Conservation (phyloP, 176 grass and related monocot genomes). For the Echinochloa phyllopogon region DNA sequence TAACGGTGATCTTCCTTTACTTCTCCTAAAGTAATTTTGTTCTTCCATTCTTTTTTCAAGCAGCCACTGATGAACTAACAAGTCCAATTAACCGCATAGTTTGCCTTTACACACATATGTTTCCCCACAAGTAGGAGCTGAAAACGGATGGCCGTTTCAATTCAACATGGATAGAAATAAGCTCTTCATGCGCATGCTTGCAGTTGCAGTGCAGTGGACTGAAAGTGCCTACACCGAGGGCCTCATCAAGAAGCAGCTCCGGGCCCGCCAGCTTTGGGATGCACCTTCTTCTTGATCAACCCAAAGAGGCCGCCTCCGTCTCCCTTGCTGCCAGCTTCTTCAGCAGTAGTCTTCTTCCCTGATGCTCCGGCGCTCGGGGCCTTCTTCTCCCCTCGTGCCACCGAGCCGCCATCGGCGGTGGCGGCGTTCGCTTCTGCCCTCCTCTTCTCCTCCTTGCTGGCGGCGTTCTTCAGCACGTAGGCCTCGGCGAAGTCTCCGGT, state of each 20-base stretch:
- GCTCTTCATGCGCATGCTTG: background rate
- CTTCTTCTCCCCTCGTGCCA: background rate
- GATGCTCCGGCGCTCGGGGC: background rate
- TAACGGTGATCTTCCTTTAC: background rate
- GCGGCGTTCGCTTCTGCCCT: background rate
- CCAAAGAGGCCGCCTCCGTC: background rate
- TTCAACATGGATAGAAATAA: background rate
- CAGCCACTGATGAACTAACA: background rate
- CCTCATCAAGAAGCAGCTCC: constrained; percentile 22
- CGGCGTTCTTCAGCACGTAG: constrained; percentile 47
- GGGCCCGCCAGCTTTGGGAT: background rate
- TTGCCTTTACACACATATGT: background rate
- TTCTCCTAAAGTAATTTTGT: background rate
- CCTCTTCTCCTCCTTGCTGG: constrained; percentile 35
- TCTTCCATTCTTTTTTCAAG: background rate
- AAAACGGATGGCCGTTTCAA: background rate
- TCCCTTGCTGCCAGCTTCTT: constrained; percentile 8
- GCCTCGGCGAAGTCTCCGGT: constrained; percentile 38
- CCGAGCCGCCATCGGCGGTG: background rate
- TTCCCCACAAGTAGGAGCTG: background rate
- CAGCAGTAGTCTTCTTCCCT: background rate
- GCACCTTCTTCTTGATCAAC: constrained; percentile 43
- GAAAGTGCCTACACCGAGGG: background rate
- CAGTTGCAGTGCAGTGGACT: background rate
- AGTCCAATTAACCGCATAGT: background rate